Conservation (phyloP, 331 rosid species). For the Saraca asoca region DNA sequence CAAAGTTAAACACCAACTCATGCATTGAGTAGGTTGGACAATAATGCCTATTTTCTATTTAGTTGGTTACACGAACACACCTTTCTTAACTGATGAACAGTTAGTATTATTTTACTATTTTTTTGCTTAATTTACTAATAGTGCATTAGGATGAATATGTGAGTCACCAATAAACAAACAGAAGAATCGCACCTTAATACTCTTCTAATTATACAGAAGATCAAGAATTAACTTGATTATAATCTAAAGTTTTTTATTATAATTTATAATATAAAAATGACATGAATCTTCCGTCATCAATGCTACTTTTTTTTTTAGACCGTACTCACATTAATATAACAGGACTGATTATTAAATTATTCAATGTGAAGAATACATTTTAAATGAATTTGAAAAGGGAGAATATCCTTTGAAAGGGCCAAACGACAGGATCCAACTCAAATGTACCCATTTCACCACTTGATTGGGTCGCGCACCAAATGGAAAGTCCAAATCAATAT, state of each 20-base stretch:
- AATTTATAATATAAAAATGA: background rate
- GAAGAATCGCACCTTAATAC: too few relatives aligned
- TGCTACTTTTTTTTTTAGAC: too few relatives aligned
- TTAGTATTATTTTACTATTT: background rate
- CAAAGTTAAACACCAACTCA: constrained; percentile 24
- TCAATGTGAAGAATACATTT: too few relatives aligned
- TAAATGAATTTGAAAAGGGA: too few relatives aligned
- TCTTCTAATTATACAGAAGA: background rate
- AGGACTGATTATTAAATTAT: too few relatives aligned
- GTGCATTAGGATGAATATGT: too few relatives aligned
- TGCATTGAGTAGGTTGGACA: constrained; percentile 26
- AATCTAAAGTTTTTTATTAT: background rate
- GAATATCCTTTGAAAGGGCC: too few relatives aligned
- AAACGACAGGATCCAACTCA: background rate
- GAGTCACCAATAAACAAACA: too few relatives aligned
- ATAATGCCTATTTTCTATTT: constrained; percentile 37
- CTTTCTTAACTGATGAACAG: background rate
- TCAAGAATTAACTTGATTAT: background rate
- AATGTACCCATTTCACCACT: too few relatives aligned
- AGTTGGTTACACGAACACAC: constrained; percentile 1
- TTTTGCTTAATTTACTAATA: too few relatives aligned
- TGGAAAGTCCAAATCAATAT: constrained; percentile 31
- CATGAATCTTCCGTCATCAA: too few relatives aligned
- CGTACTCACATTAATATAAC: too few relatives aligned
- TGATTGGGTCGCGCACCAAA: constrained; percentile 12